Base-by-base conservation (phyloP, 1,284 basidiomycete genomes). In the Moesziomyces sp. region DNA sequence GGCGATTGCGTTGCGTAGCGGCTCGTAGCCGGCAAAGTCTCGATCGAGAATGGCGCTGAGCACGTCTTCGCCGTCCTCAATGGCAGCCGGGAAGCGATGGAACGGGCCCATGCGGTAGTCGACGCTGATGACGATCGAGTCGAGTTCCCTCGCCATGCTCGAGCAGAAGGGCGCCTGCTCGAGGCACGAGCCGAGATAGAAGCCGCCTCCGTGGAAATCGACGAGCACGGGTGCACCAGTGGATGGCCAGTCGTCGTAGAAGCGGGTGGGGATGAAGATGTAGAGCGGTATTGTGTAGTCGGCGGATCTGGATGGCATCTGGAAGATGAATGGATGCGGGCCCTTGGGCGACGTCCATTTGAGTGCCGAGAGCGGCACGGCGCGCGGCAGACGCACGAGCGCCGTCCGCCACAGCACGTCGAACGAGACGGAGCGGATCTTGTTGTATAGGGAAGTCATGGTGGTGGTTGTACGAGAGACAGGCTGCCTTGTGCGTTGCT, bases 71-170 rank as follows among this genome's bases (percentile, higher is more conserved):
- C 65, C 67, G 19, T 82, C 78, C 24, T 76, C 55, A 11, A 74
- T 62, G 16, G 75, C 75, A 14, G 73, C 77, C 1, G 81, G 81
- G 28, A 77, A 81, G 38, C 79, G 69, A 42, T 78, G 60, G 58
- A 80, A 78, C 3, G 81, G 81, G 5, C 76, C 72, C 73, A 82
- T 83, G 19, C 81, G 77, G 45, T 79, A 79, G 57, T 75, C 69
- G 40, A 79, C 78, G 42, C 67, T 74, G 59, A 79, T 73, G 30
- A 76, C 60, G 51, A 78, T 54, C 13, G 52, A 46, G 14, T 73
- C 49, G 14, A 74, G 52, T 23, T 68, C 28, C 8, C 69, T 48
- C 11, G 74, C 70, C 49, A 78, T 59, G 44, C 58, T 53, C 8
- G 74, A 59, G 47, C 74, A 76, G 52, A 78, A 78, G 13, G 76